A percentile compares a stretch with the other conserved stretches of the same genome.
Conservation (phyloP, 805 yeast genomes). For the Candida schatavii region DNA sequence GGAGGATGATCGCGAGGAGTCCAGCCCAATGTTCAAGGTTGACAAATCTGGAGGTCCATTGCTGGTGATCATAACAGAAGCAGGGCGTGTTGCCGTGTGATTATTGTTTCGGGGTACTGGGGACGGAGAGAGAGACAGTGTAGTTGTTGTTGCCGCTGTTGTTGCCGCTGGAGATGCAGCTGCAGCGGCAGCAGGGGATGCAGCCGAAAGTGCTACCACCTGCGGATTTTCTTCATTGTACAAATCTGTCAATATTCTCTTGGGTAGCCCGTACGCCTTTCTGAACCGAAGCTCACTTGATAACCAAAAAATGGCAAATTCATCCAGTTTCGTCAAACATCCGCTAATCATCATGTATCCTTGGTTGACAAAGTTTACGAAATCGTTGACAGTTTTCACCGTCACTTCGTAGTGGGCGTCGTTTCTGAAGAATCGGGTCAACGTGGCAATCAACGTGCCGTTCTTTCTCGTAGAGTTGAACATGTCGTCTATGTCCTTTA, state of each 20-base stretch:
- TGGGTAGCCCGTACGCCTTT: conserved; percentile 30
- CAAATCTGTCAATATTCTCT: conserved; percentile 17
- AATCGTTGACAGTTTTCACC: conserved; percentile 35
- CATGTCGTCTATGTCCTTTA: conserved; percentile 28
- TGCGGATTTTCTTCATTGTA: conserved; percentile 9
- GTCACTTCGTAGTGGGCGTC: conserved; percentile 33
- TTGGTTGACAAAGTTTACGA: conserved; percentile 41
- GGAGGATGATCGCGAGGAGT: neutral
- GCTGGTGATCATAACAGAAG: too few species aligned
- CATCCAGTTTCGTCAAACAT: conserved; percentile 29
- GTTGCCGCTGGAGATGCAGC: neutral
- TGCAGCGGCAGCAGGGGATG: too few species aligned
- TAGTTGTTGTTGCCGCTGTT: neutral
- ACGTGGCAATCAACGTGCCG: conserved; percentile 46
- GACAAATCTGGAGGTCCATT: neutral
- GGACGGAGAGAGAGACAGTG: neutral
- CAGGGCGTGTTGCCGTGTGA: too few species aligned
- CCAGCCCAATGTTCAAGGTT: neutral
- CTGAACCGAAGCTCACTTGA: conserved; percentile 41
- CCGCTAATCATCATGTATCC: conserved; percentile 30
- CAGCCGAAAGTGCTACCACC: neutral
- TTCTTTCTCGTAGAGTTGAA: conserved; percentile 47
- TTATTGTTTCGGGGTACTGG: too few species aligned
- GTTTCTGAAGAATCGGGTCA: conserved; percentile 45
- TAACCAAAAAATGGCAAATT: conserved; percentile 43